A percentile compares a stretch with the other conserved stretches of the same genome.
Evolutionary conservation across 208 protist genomes (phyloP).

Genomic region (Trypanosoma congolense): DNA sequence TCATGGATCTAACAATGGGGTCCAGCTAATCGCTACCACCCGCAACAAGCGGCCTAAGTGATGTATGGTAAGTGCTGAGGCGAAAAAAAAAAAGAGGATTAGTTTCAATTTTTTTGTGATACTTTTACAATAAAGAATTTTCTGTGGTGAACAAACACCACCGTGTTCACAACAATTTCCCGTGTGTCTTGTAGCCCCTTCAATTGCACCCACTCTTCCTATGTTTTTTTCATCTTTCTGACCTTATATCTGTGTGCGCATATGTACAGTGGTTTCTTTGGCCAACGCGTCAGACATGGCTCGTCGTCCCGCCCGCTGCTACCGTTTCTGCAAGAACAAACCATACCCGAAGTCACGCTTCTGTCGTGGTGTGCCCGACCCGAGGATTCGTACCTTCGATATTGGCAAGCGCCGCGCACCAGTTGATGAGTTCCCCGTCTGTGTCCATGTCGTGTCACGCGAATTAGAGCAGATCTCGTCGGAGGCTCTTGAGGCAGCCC

Average conservation of each 20-base stretch:
- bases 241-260: conserved; percentile 4
- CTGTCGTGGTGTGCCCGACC: conserved; percentile 98
- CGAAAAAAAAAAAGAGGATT: conserved; percentile 7
- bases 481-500: conserved; percentile 98
- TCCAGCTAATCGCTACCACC: neutral
- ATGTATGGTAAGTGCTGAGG: neutral
- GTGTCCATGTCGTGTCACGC: conserved; percentile 96
- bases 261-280: conserved; percentile 19
- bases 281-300: conserved; percentile 24
- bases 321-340: conserved; percentile 63
- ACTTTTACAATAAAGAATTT: no score
- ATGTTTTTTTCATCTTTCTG: neutral
- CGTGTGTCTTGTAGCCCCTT: neutral
- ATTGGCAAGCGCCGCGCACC: conserved; percentile 95
- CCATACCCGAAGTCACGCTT: conserved; percentile 87
- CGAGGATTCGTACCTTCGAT: conserved; percentile 98
- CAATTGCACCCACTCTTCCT: conserved; percentile 2
- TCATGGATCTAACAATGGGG: conserved; percentile 82
- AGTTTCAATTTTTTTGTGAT: neutral
- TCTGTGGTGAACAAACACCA: no score
- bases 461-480: conserved; percentile 99
- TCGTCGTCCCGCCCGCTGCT: conserved; percentile 49
- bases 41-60: no score
- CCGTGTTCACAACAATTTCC: no score
- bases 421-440: conserved; percentile 96